phyloP scores from a whole-genome alignment of 208 protist genomes.

The Acanthamoeba castellanii region DNA sequence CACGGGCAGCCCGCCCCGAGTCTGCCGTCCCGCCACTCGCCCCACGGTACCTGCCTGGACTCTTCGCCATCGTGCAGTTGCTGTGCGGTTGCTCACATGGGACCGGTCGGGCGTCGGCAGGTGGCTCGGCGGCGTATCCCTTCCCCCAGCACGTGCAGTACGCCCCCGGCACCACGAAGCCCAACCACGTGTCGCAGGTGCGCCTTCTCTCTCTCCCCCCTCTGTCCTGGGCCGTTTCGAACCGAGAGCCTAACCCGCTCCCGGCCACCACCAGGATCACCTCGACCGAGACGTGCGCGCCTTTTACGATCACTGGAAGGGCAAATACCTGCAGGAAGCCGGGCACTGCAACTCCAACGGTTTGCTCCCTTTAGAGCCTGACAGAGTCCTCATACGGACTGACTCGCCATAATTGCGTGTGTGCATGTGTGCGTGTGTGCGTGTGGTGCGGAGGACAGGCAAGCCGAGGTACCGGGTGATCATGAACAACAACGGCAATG shows the following conservation, averaged over 20 bases:
- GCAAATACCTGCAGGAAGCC: neutral
- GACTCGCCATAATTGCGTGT: too few relatives aligned
- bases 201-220: neutral
- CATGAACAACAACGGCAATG: conserved; percentile 34
- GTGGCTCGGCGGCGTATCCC: neutral
- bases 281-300: neutral
- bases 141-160: conserved; percentile 35
- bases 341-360: neutral
- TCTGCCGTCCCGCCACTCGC: neutral
- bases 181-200: conserved; percentile 33
- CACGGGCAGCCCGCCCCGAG: neutral
- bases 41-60: neutral
- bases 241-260: neutral
- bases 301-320: conserved; percentile 58
- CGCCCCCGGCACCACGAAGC: neutral
- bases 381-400: neutral
- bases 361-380: neutral
- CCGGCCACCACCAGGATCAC: neutral
- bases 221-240: too few relatives aligned
- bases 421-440: too few relatives aligned
- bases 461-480: conserved; percentile 2
- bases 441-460: neutral
- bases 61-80: neutral
- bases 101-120: neutral
- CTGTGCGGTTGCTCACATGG: neutral